Percentiles rank a stretch among this genome's conserved stretches.
Evolutionary conservation across 2,329 filamentous ascomycete genomes (phyloP).

Genomic region (Seiridium cupressi): DNA sequence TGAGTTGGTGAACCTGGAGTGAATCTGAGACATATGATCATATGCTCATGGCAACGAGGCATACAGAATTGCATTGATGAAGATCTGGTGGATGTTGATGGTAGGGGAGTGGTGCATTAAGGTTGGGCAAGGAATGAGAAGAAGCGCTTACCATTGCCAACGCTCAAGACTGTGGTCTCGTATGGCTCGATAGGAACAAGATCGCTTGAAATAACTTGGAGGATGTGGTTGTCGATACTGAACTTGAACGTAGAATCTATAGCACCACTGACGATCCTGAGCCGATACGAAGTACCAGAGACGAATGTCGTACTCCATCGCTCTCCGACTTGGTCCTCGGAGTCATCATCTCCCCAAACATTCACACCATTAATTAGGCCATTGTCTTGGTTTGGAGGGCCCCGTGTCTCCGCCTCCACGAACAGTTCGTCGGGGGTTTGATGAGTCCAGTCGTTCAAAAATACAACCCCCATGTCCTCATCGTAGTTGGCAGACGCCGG

Average conservation of each 20-base stretch:
- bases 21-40: too few relatives aligned
- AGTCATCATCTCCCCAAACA: conserved; percentile 23
- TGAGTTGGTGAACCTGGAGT: too few relatives aligned
- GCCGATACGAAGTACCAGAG: not conserved
- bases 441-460: conserved; percentile 60
- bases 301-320: not conserved
- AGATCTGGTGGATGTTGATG: not conserved
- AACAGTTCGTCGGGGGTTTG: conserved; percentile 23
- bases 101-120: not conserved
- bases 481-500: conserved; percentile 59
- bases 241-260: conserved; percentile 46
- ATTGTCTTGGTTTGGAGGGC: not conserved
- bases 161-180: conserved; percentile 39
- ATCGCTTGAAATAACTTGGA: conserved; percentile 58
- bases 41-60: not conserved
- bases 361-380: not conserved
- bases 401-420: not conserved
- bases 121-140: too few relatives aligned
- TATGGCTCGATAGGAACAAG: conserved; percentile 58
- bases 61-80: not conserved
- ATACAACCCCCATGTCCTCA: conserved; percentile 57
- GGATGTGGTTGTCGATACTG: conserved; percentile 52
- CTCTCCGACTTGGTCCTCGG: not conserved
- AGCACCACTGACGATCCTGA: conserved; percentile 44
- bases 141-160: conserved; percentile 21